Conservation (phyloP, 805 yeast species). For the Saturnispora gosingensis region DNA sequence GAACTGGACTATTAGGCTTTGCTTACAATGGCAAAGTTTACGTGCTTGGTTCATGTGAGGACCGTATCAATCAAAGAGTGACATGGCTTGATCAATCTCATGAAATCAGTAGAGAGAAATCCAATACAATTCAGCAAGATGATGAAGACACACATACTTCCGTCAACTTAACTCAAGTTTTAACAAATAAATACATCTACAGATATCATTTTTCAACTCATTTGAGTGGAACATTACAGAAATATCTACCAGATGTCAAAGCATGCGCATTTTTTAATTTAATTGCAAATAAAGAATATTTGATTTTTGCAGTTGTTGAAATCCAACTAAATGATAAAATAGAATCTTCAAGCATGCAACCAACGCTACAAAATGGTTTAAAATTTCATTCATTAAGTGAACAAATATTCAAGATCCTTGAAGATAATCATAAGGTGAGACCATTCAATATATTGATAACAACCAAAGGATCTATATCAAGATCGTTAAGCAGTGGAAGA, state of each 20-base stretch:
- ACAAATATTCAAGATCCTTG: constrained; percentile 32
- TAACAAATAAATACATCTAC: constrained; percentile 16
- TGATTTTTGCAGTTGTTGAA: constrained; percentile 82
- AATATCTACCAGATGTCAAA: constrained; percentile 68
- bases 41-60: constrained; percentile 85
- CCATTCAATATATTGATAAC: constrained; percentile 76
- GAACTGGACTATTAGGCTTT: constrained; percentile 90
- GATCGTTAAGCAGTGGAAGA: constrained; percentile 77
- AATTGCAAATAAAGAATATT: constrained; percentile 64
- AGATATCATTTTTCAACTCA: constrained; percentile 83
- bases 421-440: constrained; percentile 59
- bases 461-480: constrained; percentile 72
- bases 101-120: constrained; percentile 10
- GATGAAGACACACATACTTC: background rate
- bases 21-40: constrained; percentile 79
- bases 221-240: constrained; percentile 71
- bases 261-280: constrained; percentile 92
- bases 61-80: constrained; percentile 70
- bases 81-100: constrained; percentile 53
- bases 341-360: constrained; percentile 10
- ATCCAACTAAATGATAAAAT: constrained; percentile 35
- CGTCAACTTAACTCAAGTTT: constrained; percentile 5
- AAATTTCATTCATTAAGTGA: constrained; percentile 38
- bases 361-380: constrained; percentile 24
- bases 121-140: background rate